These are phyloP conservation scores for Croton setiger DNA, from an alignment of 441 rosid genomes.

Conservation along the genomic window DNA sequence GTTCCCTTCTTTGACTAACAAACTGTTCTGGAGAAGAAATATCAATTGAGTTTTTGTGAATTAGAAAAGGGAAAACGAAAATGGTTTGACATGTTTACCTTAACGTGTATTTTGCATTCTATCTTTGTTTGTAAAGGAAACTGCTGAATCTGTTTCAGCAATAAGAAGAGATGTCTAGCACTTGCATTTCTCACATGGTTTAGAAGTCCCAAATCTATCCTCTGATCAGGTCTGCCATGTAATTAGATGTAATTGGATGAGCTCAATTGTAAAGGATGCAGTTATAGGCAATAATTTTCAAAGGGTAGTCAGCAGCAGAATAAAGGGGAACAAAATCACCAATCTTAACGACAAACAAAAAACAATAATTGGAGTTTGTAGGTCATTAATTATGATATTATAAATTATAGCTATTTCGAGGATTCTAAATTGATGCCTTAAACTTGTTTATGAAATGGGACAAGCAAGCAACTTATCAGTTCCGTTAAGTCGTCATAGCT, in stretches of 20 bases:
- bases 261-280: not conserved
- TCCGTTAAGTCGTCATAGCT: no score
- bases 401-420: no score
- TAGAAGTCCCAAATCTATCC: not conserved
- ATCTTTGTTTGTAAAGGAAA: not conserved
- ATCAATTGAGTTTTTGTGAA: not conserved
- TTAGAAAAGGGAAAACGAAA: not conserved
- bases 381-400: no score
- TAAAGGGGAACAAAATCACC: no score
- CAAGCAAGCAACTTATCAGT: no score
- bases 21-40: not conserved
- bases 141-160: not conserved
- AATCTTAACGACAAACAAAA: no score
- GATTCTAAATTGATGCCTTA: no score
- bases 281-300: no score
- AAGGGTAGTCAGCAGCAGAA: no score
- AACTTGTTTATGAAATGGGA: no score
- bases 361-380: no score
- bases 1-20: slow-evolving; percentile 1
- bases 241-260: slow-evolving; percentile 12
- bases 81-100: not conserved
- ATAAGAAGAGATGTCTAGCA: not conserved
- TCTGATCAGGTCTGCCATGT: not conserved
- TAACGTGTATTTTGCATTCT: not conserved
- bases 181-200: not conserved